Evolutionary conservation across 495 filamentous ascomycete genomes (phyloP), one percentile per base, ranked within the genome.

Genomic region (Tuber borchii): DNA sequence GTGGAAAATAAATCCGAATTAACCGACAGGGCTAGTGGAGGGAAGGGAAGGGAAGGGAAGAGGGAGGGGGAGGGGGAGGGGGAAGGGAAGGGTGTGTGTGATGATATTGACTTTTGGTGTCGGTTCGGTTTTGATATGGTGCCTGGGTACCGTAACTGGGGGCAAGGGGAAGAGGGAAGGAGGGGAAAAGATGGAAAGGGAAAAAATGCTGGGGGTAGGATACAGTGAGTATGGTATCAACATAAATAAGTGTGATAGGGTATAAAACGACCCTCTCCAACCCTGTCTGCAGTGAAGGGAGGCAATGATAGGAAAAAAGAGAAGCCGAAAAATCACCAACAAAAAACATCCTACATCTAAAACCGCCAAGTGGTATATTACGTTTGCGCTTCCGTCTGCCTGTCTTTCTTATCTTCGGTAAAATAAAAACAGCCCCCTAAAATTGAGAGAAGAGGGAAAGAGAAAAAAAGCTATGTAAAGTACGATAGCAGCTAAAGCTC

Each of bases 281-380:
- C 51, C 22, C 26, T 14, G n/a, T 10, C n/a, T 14, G n/a, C n/a
- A 26, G n/a, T 56, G n/a, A 10, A 56, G n/a, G 48, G 22, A 26
- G 51, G 3, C 22, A 14, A 14, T 56, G 9, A 17, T 2, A 34
- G 31, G 56, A 65, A 34, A 65, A 65, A 61, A 61, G 31, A 17
- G 26, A 65, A 26, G 22, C 22, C 10, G 51, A 56, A 56, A 56
- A 56, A 31, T 34, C 56, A 34, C n/a, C n/a, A 61, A 56, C 14
- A 65, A 31, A 31, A 65, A 65, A 65, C 26, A 65, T 65, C 56
- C 26, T 8, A 31, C 56, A 65, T 65, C 56, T 65, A 65, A 65
- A 65, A 65, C 56, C 56, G 56, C 56, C 56, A 65, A 61, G 56
- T 65, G 56, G 26, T 34, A 65, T 65, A 65, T 65, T 65, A 65